These are phyloP conservation scores for Annulohypoxylon maeteangense DNA, from an alignment of 495 filamentous ascomycete genomes.

Conservation along the genomic window DNA sequence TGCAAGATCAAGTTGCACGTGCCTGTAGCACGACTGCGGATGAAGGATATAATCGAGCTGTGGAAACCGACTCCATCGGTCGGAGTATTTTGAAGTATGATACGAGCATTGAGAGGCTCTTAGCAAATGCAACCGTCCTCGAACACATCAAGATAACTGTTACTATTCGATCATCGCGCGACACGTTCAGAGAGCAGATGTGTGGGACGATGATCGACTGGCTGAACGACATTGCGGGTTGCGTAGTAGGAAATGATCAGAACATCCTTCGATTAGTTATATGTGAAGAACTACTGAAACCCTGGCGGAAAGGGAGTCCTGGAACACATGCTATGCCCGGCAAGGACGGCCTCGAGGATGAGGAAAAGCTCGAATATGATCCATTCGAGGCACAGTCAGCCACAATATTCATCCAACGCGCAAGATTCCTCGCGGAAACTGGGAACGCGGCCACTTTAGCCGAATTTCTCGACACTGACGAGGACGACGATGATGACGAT, in stretches of 20 bases:
- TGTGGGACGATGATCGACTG: constrained; percentile 97
- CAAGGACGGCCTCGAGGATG: constrained; percentile 88
- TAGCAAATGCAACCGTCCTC: constrained; percentile 81
- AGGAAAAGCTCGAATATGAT: constrained; percentile 63
- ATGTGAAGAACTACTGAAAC: constrained; percentile 88
- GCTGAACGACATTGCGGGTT: constrained; percentile 92
- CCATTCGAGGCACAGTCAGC: constrained; percentile 32
- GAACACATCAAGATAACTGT: constrained; percentile 97
- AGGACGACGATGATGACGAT: constrained; percentile 59
- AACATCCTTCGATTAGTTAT: constrained; percentile 81
- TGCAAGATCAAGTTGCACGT: constrained; percentile 85
- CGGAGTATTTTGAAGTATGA: constrained; percentile 83
- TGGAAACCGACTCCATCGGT: constrained; percentile 88
- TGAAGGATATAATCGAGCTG: constrained; percentile 78
- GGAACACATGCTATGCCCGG: constrained; percentile 88
- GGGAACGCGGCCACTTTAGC: constrained; percentile 35
- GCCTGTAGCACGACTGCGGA: constrained; percentile 78
- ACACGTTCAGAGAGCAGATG: constrained; percentile 98
- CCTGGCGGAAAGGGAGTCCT: constrained; percentile 86
- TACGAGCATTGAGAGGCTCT: constrained; percentile 73
- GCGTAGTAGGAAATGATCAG: constrained; percentile 81
- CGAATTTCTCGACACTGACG: constrained; percentile 53
- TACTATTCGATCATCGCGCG: constrained; percentile 90
- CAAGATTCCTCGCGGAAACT: constrained; percentile 42
- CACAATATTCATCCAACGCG: constrained; percentile 40